Evolutionary conservation across 2,329 filamentous ascomycete genomes (phyloP), one percentile per base, ranked within the genome.

Genomic region (Gliomastix tumulicola): DNA sequence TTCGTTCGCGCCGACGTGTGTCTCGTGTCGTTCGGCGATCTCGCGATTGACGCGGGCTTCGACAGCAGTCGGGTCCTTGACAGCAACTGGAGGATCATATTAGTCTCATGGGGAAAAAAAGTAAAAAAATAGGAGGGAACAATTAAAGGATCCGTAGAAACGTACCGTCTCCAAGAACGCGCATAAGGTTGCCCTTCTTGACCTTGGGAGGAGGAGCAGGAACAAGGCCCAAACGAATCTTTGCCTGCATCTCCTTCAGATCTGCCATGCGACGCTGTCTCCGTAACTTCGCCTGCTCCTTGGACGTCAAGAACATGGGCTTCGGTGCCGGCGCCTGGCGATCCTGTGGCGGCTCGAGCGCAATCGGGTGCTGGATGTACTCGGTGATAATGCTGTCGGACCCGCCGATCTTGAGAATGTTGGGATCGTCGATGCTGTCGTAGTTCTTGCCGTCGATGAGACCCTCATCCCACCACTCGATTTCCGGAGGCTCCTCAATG

Each of bases 401-500:
- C 1, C 78, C 77, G 27, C 79, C 73, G 44, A 95, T 75, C 57
- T 89, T 92, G 41, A 92, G 66, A 30, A 76, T 79, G 13, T 65
- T 62, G 1, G 74, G 66, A 40, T 83, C 65, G 19, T 82, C 76
- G 40, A 92, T 75, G 41, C 73, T 70, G 40, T 82, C 74, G 62
- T 97, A 96, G 38, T 74, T 82, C 30, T 75, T 74, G 30, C 83
- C 86, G 35, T 84, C 74, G 13, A 94, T 71, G 15, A 97, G 66
- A 3, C 82, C 87, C 63, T 97, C 89, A 50, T 98, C 92, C 87
- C 90, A 97, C 92, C 92, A 98, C 59, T 98, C 92, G 30, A 97
- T 74, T 7, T 83, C 83, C 5, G 92, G 92, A 9, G 92, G 92
- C 21, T 74, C 71, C 44, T 90, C 82, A 6, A 96, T 78, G 5